Evolutionary conservation across 75 land plant genomes (phyloP), one percentile per base, ranked within the genome.

Genomic region (Cunninghamia lanceolata): DNA sequence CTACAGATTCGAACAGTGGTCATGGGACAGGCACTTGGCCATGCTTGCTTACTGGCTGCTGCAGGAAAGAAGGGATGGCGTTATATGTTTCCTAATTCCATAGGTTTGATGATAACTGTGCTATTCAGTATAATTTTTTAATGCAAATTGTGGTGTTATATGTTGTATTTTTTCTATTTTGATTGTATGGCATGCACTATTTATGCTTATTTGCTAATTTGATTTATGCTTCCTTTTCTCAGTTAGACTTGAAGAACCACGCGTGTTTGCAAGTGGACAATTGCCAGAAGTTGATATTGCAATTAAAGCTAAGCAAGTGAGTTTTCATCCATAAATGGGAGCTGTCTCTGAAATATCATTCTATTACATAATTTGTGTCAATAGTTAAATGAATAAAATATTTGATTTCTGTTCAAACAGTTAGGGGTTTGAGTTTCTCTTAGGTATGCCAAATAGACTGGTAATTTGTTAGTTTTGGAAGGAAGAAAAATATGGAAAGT

Each of bases 221-320:
- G 54, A 52, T 30, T 79, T 45, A 17, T 87, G 32, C 38, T 86
- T 70, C 47, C 88, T 79, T 71, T 54, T 89, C 73, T 85, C 94
- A 98, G 99, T 94, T n/a, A 94, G 93, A 96, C 96, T 98, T 81
- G 96, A 98, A 83, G 97, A 98, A 88, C 99, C 99, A 82, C 93
- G 95, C 47, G 87, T 95, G 40, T 97, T 99, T 79, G 90, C 99
- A 86, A 95, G 94, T 77, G 99, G 99, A 40, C 92, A 95, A 85
- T 93, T 96, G 99, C 93, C 92, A 83, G 98, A 99, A 39, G 94
- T 93, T 89, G 99, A 98, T 91, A 93, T 98, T 87, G 92, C 92
- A 71, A 93, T 95, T 79, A 93, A 94, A 85, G 98, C 99, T 46
- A 95, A 92, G 84, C 95, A 96, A 95, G 99, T 98, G 36, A 66